phyloP scores from a whole-genome alignment of 2,329 filamentous ascomycete species.

The Didymella pomorum region DNA sequence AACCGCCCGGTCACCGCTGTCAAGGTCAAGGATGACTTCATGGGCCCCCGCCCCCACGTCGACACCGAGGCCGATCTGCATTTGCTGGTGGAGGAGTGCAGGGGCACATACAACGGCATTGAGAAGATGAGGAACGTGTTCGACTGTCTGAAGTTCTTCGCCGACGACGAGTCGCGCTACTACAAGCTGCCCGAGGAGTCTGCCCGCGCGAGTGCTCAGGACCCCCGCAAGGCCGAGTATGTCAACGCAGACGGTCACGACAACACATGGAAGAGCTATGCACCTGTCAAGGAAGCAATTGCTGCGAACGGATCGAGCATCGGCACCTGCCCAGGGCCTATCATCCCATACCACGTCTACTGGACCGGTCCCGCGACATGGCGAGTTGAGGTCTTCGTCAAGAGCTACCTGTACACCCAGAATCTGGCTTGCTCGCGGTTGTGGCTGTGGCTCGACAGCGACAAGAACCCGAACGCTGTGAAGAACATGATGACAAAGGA shows the following conservation, averaged over 20 bases:
- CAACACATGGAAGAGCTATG: slow-evolving; percentile 51
- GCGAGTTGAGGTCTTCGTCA: slow-evolving; percentile 65
- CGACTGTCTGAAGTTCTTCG: slow-evolving; percentile 62
- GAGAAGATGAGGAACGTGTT: slow-evolving; percentile 65
- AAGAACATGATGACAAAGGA: slow-evolving; percentile 62
- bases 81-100: slow-evolving; percentile 61
- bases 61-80: slow-evolving; percentile 63
- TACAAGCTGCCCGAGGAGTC: slow-evolving; percentile 55
- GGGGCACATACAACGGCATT: slow-evolving; percentile 60
- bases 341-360: slow-evolving; percentile 64
- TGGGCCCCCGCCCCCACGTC: slow-evolving; percentile 60
- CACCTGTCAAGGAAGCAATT: slow-evolving; percentile 47
- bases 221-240: slow-evolving; percentile 55
- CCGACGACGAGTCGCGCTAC: slow-evolving; percentile 59
- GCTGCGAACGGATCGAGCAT: slow-evolving; percentile 52
- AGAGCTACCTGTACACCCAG: slow-evolving; percentile 65
- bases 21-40: slow-evolving; percentile 60
- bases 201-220: slow-evolving; percentile 52
- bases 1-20: slow-evolving; percentile 62
- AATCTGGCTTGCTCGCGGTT: slow-evolving; percentile 63
- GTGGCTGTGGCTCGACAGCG: slow-evolving; percentile 64
- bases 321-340: slow-evolving; percentile 63
- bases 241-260: slow-evolving; percentile 53
- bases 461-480: slow-evolving; percentile 60
- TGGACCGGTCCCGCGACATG: slow-evolving; percentile 66